Base-by-base conservation (phyloP, 495 filamentous ascomycete genomes). In the Aspergillus indologenus region DNA sequence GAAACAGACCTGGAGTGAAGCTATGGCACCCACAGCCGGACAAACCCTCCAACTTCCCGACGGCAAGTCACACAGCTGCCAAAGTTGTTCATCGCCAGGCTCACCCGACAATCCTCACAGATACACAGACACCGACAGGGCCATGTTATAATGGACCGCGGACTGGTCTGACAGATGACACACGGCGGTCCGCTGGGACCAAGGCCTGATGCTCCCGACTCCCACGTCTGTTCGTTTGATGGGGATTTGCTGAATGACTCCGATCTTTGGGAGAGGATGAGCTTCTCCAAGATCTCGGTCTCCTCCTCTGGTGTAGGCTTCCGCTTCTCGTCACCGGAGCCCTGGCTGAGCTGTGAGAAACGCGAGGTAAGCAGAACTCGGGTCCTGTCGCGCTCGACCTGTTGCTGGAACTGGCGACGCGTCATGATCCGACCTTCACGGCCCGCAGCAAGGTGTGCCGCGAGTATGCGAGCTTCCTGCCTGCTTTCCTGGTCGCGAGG, bases 41-140 rank as follows among this genome's bases (percentile, higher is more conserved):
- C 87, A 71, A 94, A 98, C 21, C 91, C 93, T 24, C 83, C 83
- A 22, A 96, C 89, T 60, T 93, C 88, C 60, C 88, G 83, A 51
- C 94, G 80, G 69, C 94, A 98, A 61, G 93, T 97, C 20, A 97
- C 91, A 63, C 94, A 98, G 64, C 88, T 93, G 45, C 90, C 88
- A 66, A 93, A 97, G 71, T 98, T 98, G 65, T 96, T 96, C 89
- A 95, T 90, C 8, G 94, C 94, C 29, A 98, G 81, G 54, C 88
- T 91, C 22, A 98, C 88, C 19, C 94, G 80, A 71, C 94, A 98
- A 55, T 98, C 94, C 67, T 98, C 94, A 66, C 94, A 98, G 22
- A 96, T 78, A 60, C 90, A 92, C 46, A 98, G 79, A 69, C 94
- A 98, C 19, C 95, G 85, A 67, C 94, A 98, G 2, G 94, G 94